A percentile compares a stretch with the other conserved stretches of the same genome.
Evolutionary conservation across 2,329 filamentous ascomycete species (phyloP).

Genomic region (Penicillium brevicompactum): DNA sequence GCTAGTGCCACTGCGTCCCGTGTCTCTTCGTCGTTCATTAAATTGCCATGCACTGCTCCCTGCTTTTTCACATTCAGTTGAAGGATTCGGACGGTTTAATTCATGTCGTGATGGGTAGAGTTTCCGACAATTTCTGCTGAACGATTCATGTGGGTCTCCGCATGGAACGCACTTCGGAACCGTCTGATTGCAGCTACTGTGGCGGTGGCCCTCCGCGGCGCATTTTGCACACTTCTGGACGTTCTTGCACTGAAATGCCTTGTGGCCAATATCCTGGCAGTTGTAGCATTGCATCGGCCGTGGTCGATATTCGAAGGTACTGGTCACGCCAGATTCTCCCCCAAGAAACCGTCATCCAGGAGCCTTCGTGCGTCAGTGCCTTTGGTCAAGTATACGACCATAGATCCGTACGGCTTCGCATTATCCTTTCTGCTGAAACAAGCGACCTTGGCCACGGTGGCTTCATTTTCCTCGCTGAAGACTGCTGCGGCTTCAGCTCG

Average conservation of each 20-base stretch:
- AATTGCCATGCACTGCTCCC: slow-evolving; percentile 18
- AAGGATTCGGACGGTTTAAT: slow-evolving; percentile 20
- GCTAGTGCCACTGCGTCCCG: slow-evolving; percentile 12
- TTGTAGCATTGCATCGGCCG: slow-evolving; percentile 33
- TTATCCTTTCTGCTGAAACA: slow-evolving; percentile 27
- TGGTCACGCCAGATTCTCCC: slow-evolving; percentile 20
- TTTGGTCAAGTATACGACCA: slow-evolving; percentile 27
- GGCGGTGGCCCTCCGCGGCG: slow-evolving; percentile 15
- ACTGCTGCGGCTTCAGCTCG: slow-evolving; percentile 13
- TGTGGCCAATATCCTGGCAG: slow-evolving; percentile 11
- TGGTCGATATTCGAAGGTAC: slow-evolving; percentile 20
- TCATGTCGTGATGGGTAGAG: slow-evolving; percentile 23
- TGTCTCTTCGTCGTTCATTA: slow-evolving; percentile 22
- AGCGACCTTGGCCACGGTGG: slow-evolving; percentile 21
- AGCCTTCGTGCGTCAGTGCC: slow-evolving; percentile 22
- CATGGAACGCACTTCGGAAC: slow-evolving; percentile 21
- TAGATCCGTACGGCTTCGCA: slow-evolving; percentile 19
- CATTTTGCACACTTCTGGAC: slow-evolving; percentile 18
- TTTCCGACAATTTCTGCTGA: slow-evolving; percentile 20
- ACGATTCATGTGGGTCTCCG: slow-evolving; percentile 22
- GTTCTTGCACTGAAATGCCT: slow-evolving; percentile 14
- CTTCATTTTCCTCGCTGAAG: slow-evolving; percentile 23
- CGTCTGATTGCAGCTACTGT: slow-evolving; percentile 17
- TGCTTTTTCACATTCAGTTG: slow-evolving; percentile 23
- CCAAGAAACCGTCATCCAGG: slow-evolving; percentile 22